phyloP scores from a whole-genome alignment of 2,329 filamentous ascomycete genomes.

The Pyricularia pennisetigena region DNA sequence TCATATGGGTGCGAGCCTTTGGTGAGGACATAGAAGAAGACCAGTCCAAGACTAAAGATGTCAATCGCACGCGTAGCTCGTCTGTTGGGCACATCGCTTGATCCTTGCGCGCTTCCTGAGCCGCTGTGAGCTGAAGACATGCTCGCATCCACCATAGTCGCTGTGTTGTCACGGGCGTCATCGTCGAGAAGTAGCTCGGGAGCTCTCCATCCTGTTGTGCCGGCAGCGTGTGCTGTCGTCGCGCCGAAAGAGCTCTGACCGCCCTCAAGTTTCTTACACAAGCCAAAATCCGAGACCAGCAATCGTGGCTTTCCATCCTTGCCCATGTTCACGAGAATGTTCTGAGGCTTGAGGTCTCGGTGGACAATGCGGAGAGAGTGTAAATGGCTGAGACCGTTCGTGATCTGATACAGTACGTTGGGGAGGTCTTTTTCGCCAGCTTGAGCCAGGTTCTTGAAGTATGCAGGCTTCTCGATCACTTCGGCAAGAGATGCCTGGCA shows the following conservation, averaged over 20 bases:
- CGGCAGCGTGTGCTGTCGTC: slow-evolving; percentile 85
- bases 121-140: slow-evolving; percentile 43
- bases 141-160: slow-evolving; percentile 33
- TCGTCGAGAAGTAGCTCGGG: slow-evolving; percentile 84
- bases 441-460: slow-evolving; percentile 58
- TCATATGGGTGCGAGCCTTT: slow-evolving; percentile 90
- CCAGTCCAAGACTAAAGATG: slow-evolving; percentile 91
- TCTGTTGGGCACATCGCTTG: slow-evolving; percentile 49
- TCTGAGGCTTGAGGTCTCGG: slow-evolving; percentile 93
- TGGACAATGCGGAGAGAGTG: slow-evolving; percentile 93
- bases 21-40: slow-evolving; percentile 99
- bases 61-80: slow-evolving; percentile 93
- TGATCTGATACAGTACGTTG: slow-evolving; percentile 77
- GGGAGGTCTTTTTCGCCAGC: slow-evolving; percentile 69
- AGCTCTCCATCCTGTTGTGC: slow-evolving; percentile 92
- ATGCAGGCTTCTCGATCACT: slow-evolving; percentile 66
- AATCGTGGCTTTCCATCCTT: slow-evolving; percentile 67
- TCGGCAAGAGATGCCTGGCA: slow-evolving; percentile 92
- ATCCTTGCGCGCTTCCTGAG: slow-evolving; percentile 28
- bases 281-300: slow-evolving; percentile 92
- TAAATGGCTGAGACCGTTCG: slow-evolving; percentile 77
- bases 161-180: slow-evolving; percentile 40
- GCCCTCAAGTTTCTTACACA: slow-evolving; percentile 94
- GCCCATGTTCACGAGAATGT: slow-evolving; percentile 76
- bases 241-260: slow-evolving; percentile 92